These are phyloP conservation scores for slime mould (Dictyostelium discoideum) DNA, from an alignment of 78 protist genomes.

Conservation along the genomic window DNA sequence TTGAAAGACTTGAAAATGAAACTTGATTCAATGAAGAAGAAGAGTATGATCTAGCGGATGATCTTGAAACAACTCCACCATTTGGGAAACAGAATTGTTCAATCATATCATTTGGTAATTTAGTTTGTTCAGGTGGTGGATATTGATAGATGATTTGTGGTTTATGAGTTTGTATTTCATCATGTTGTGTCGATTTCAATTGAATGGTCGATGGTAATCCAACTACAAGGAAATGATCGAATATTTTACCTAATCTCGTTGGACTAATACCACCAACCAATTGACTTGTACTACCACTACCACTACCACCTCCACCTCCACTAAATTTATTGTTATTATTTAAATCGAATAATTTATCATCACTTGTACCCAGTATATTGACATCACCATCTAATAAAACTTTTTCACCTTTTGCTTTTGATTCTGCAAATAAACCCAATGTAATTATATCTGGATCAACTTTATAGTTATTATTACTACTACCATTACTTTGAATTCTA, in stretches of 20 bases:
- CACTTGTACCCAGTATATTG: not conserved
- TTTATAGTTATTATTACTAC: not conserved
- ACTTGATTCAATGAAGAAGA: slow-evolving; percentile 48
- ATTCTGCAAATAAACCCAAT: slow-evolving; percentile 11
- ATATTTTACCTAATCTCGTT: slow-evolving; percentile 15
- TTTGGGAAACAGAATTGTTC: slow-evolving; percentile 72
- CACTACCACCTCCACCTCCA: not conserved
- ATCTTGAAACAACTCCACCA: slow-evolving; percentile 35
- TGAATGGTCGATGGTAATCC: slow-evolving; percentile 55
- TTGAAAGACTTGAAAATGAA: slow-evolving; percentile 55
- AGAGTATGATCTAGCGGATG: slow-evolving; percentile 38
- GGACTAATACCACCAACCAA: slow-evolving; percentile 73
- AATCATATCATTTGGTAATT: slow-evolving; percentile 73
- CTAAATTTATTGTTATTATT: not conserved
- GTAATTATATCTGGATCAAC: slow-evolving; percentile 8
- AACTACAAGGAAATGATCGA: slow-evolving; percentile 60
- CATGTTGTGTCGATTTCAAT: slow-evolving; percentile 19
- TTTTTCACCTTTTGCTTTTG: not conserved
- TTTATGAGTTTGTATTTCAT: slow-evolving; percentile 48
- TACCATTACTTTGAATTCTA: not conserved
- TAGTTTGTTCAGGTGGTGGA: not conserved
- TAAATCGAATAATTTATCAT: not conserved
- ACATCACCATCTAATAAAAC: not conserved
- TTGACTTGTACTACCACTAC: not conserved
- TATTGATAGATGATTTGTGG: slow-evolving; percentile 54